Evolutionary conservation across 2,329 filamentous ascomycete species (phyloP).

Genomic region (Ophiocordyceps robertsii): DNA sequence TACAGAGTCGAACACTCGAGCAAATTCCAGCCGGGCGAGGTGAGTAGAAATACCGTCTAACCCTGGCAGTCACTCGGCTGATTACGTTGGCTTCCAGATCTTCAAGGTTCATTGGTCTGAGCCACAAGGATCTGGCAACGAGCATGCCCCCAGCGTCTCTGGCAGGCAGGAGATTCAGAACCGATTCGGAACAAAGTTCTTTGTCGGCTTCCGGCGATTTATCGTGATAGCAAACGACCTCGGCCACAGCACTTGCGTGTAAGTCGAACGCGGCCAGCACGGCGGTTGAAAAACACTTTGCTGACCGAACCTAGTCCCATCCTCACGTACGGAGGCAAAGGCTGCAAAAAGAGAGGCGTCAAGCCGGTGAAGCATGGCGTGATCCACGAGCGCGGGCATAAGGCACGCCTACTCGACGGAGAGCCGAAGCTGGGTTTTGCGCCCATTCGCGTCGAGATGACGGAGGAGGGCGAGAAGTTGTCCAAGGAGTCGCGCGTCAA

Average conservation of each 20-base stretch:
- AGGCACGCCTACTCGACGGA: constrained; percentile 17
- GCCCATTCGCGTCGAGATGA: constrained; percentile 30
- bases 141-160: constrained; percentile 16
- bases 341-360: constrained; percentile 37
- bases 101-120: constrained; percentile 44
- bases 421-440: constrained; percentile 36
- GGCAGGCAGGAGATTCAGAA: constrained; percentile 20
- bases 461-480: constrained; percentile 29
- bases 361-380: constrained; percentile 41
- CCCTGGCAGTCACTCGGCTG: neutral
- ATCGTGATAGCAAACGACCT: constrained; percentile 37
- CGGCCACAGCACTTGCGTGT: constrained; percentile 44
- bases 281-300: too few relatives aligned
- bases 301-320: constrained; percentile 30
- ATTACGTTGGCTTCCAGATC: constrained; percentile 21
- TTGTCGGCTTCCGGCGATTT: constrained; percentile 38
- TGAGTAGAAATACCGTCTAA: constrained; percentile 8
- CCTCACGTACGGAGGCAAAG: constrained; percentile 38
- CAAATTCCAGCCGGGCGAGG: constrained; percentile 27
- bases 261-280: constrained; percentile 7
- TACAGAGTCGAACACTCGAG: constrained; percentile 24
- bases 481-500: constrained; percentile 39
- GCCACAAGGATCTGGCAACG: constrained; percentile 25
- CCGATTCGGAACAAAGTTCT: constrained; percentile 24
- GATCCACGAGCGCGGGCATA: constrained; percentile 24